phyloP scores from a whole-genome alignment of 2,329 filamentous ascomycete species.

The Nothophaeocryptopus gaeumannii region DNA sequence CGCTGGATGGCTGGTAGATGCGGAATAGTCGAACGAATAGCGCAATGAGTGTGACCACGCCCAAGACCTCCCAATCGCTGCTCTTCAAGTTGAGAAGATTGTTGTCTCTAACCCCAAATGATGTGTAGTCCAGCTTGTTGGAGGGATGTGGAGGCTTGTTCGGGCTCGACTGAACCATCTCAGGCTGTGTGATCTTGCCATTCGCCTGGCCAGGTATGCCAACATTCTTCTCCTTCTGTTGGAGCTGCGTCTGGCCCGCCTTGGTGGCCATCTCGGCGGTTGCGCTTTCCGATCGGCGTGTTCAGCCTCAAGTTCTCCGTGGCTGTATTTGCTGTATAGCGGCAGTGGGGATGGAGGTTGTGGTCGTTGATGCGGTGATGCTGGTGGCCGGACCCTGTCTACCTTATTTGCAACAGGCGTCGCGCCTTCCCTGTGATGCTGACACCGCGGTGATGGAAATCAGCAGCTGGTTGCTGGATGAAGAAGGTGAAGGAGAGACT shows the following conservation, averaged over 20 bases:
- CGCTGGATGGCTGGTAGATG: slow-evolving; percentile 92
- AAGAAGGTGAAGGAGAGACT: too few species aligned
- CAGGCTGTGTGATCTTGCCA: slow-evolving; percentile 16
- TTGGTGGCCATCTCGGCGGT: slow-evolving; percentile 22
- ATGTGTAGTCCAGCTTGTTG: slow-evolving; percentile 59
- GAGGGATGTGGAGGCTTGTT: slow-evolving; percentile 35
- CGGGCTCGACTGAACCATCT: slow-evolving; percentile 27
- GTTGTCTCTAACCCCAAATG: slow-evolving; percentile 79
- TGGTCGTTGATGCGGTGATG: background rate
- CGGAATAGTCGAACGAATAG: slow-evolving; percentile 82
- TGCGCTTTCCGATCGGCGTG: background rate
- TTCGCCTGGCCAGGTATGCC: slow-evolving; percentile 14
- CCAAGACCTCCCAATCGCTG: slow-evolving; percentile 77
- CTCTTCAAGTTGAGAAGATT: slow-evolving; percentile 84
- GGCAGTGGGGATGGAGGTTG: background rate
- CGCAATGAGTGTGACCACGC: slow-evolving; percentile 70
- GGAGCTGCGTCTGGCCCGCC: slow-evolving; percentile 16
- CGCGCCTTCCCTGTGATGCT: too few species aligned
- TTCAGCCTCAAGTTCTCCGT: background rate
- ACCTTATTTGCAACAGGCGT: too few species aligned
- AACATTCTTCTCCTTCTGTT: slow-evolving; percentile 10
- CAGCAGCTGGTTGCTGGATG: too few species aligned
- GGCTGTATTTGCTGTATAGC: background rate
- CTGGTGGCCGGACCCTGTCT: background rate
- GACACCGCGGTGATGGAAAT: too few species aligned